These are phyloP conservation scores for Murraya paniculata DNA, from an alignment of 345 rosid genomes.

Conservation along the genomic window DNA sequence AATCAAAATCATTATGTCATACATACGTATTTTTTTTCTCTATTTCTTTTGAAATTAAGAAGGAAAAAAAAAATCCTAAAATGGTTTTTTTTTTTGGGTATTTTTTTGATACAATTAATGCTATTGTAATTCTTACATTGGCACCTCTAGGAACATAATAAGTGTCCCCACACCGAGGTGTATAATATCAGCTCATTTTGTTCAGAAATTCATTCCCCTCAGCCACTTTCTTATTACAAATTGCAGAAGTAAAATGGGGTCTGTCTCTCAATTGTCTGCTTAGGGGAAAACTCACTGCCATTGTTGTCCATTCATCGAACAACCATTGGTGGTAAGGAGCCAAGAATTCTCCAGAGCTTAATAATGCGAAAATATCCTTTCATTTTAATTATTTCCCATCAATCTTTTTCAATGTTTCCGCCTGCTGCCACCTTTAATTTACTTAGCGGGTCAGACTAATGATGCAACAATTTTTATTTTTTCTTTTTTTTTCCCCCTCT, in stretches of 20 bases:
- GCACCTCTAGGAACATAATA: background rate
- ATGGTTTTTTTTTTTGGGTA: background rate
- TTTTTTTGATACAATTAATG: background rate
- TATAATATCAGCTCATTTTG: background rate
- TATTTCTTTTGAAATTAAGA: background rate
- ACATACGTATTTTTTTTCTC: too few relatives aligned
- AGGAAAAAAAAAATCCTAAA: background rate
- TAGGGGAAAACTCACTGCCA: constrained; percentile 23
- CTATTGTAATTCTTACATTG: constrained; percentile 12
- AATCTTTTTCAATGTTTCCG: constrained; percentile 21
- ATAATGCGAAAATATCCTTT: background rate
- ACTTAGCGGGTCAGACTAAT: too few relatives aligned
- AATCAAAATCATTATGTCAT: too few relatives aligned
- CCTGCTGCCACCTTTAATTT: background rate
- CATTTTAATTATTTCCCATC: constrained; percentile 22
- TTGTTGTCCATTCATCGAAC: constrained; percentile 17
- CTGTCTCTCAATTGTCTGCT: constrained; percentile 28
- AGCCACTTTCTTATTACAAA: constrained; percentile 8
- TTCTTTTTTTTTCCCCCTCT: too few relatives aligned
- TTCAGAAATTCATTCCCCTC: constrained; percentile 1
- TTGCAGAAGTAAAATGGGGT: constrained; percentile 14
- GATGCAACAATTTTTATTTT: background rate
- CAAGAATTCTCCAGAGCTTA: constrained; percentile 11
- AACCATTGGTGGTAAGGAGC: background rate
- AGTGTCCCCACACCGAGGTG: background rate